These are phyloP conservation scores for Trichoderma orchidacearum DNA, from an alignment of 495 filamentous ascomycete species.

Conservation along the genomic window DNA sequence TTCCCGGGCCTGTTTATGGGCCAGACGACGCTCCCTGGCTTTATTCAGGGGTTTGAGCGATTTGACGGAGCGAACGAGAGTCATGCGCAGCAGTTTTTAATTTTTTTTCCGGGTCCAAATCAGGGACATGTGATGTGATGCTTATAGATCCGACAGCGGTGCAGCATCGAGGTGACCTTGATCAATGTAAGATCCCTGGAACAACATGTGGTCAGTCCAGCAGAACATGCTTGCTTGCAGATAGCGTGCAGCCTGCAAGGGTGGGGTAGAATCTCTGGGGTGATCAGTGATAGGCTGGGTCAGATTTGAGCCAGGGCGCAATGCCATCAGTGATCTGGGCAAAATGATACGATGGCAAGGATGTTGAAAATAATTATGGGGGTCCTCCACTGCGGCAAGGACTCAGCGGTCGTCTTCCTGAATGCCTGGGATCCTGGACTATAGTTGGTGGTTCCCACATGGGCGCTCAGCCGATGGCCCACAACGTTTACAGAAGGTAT, in stretches of 20 bases:
- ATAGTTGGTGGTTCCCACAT: too few relatives aligned
- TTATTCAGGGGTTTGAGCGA: conserved; percentile 10
- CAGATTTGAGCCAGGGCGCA: not conserved
- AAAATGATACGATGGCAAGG: not conserved
- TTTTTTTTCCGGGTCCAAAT: not conserved
- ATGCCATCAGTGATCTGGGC: not conserved
- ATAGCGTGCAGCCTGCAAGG: not conserved
- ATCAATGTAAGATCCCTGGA: not conserved
- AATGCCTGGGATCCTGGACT: too few relatives aligned
- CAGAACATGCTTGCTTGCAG: not conserved
- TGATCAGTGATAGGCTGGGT: not conserved
- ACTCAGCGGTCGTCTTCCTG: too few relatives aligned
- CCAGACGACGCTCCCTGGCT: conserved; percentile 15
- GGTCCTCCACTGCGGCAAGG: not conserved
- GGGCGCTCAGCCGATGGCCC: too few relatives aligned
- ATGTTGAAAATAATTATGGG: not conserved
- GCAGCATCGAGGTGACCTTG: too few relatives aligned
- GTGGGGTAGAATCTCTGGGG: not conserved
- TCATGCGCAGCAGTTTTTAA: not conserved
- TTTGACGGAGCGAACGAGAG: not conserved
- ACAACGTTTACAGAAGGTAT: too few relatives aligned
- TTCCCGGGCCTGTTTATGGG: conserved; percentile 15
- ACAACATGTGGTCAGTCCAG: not conserved
- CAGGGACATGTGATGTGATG: not conserved
- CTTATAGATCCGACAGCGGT: not conserved